These are phyloP conservation scores for Sphenostylis stenocarpa DNA, from an alignment of 306 rosid species.

Conservation along the genomic window DNA sequence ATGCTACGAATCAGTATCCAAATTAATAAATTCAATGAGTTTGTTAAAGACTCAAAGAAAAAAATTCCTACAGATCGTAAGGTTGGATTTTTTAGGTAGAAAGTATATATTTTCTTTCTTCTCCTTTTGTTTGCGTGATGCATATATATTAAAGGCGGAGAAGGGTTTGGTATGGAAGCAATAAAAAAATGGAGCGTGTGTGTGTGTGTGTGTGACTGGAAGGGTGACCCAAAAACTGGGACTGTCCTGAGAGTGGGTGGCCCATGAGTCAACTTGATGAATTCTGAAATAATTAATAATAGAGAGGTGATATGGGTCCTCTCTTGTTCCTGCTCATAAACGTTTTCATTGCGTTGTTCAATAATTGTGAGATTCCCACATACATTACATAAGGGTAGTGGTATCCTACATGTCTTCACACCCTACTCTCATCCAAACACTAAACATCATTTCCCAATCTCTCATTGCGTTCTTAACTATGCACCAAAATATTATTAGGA, in stretches of 20 bases:
- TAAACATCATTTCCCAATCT: slow-evolving; percentile 22
- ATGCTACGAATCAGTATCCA: background rate
- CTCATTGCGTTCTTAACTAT: background rate
- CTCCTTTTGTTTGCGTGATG: slow-evolving; percentile 11
- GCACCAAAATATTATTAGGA: background rate
- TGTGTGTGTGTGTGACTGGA: background rate
- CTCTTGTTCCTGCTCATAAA: slow-evolving; percentile 18
- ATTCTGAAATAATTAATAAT: slow-evolving; percentile 57
- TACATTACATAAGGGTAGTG: slow-evolving; percentile 27
- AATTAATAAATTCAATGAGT: background rate
- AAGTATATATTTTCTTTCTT: background rate
- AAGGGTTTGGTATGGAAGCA: slow-evolving; percentile 34
- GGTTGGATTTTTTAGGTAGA: background rate
- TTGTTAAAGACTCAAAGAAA: too few species aligned
- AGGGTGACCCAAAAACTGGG: slow-evolving; percentile 23
- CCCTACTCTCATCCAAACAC: slow-evolving; percentile 6
- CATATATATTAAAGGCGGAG: slow-evolving; percentile 15
- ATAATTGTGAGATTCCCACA: slow-evolving; percentile 50
- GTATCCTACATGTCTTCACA: slow-evolving; percentile 50
- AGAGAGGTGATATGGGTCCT: slow-evolving; percentile 46
- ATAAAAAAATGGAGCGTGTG: background rate
- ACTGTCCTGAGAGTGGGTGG: slow-evolving; percentile 34
- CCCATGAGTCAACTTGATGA: slow-evolving; percentile 47
- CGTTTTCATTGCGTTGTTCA: slow-evolving; percentile 44
- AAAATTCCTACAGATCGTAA: too few species aligned